Evolutionary conservation across 306 rosid genomes (phyloP), one percentile per base, ranked within the genome.

Genomic region (Quillaja saponaria): DNA sequence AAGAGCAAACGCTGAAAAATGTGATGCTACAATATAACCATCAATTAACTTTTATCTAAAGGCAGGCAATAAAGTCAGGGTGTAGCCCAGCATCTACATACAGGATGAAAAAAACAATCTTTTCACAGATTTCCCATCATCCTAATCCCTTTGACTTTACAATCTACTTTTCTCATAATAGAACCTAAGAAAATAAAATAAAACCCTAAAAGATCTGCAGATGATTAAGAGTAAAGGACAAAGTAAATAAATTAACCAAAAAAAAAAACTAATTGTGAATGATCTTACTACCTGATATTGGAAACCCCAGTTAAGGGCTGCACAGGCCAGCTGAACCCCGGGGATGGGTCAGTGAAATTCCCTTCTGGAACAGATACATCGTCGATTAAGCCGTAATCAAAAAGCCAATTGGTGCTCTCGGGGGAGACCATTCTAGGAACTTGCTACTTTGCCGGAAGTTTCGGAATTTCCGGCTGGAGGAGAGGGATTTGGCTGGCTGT

Each of bases 371-470:
- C 92, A 48, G 95, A 63, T 20, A 80, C 76, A n/a, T 86, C 95
- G 54, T 92, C 99, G 55, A 92, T 82, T 67, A 92, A 66, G 13
- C 62, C 79, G 40, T 84, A 92, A 69, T 92, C 96, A 75, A 65
- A 84, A 34, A 88, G 74, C 99, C 99, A 92, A 63, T 86, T 86
- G 81, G 81, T 69, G 73, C 72, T 92, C 86, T 92, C 99, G 55
- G 96, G 91, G 58, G 95, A 80, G 55, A 76, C 96, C 99, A 92
- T 94, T 67, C 34, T 71, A 13, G 44, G 55, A 8, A 37, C 47
- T n/a, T 20, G 57, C 35, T 41, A 49, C 31, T 13, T 63, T 72
- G 75, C 75, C 77, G 84, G 82, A 48, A 71, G 60, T 33, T 48
- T 45, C 16, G 17, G 40, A 53, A 28, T 50, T 66, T 51, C 69